Evolutionary conservation across 2,329 filamentous ascomycete species (phyloP).

Genomic region (Ambrosiella beaveri): DNA sequence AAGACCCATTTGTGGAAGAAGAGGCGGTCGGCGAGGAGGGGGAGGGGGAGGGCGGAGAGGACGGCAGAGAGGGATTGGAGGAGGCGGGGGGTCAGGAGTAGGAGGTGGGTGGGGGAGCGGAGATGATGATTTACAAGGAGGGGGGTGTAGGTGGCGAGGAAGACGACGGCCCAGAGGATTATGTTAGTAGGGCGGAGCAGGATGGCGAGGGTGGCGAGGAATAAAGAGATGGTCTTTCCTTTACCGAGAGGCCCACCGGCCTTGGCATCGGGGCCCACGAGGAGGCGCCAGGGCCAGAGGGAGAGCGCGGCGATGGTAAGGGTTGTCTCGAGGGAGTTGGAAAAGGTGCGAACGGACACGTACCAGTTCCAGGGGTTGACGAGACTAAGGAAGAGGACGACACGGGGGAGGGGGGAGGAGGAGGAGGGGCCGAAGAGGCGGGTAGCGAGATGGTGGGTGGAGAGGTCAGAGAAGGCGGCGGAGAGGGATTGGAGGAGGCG

Average conservation of each 20-base stretch:
- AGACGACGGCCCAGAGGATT: conserved; percentile 63
- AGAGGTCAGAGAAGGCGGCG: conserved; percentile 67
- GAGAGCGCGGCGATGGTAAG: conserved; percentile 64
- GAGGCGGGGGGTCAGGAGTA: conserved; percentile 32
- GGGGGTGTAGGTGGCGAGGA: conserved; percentile 27
- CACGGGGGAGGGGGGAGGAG: background rate
- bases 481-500: conserved; percentile 60
- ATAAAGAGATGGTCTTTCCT: conserved; percentile 31
- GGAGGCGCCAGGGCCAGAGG: conserved; percentile 73
- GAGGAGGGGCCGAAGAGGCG: conserved; percentile 46
- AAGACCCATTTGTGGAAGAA: conserved; percentile 83
- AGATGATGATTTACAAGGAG: background rate
- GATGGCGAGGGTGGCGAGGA: conserved; percentile 65
- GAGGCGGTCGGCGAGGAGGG: conserved; percentile 49
- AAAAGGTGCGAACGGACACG: conserved; percentile 80
- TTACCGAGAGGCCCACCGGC: too few species aligned
- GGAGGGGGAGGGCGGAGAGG: conserved; percentile 42
- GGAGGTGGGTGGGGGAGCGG: conserved; percentile 22
- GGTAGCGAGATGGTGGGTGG: conserved; percentile 67
- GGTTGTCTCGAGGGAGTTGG: conserved; percentile 84
- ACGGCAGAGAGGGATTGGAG: conserved; percentile 50
- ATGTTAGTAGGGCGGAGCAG: conserved; percentile 79
- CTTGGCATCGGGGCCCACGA: conserved; percentile 16
- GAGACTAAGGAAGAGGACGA: conserved; percentile 18
- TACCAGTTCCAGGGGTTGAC: conserved; percentile 93